Percentiles rank a stretch among this genome's conserved stretches.
Conservation (phyloP, 306 rosid species). For the Ochetophila trinervis region DNA sequence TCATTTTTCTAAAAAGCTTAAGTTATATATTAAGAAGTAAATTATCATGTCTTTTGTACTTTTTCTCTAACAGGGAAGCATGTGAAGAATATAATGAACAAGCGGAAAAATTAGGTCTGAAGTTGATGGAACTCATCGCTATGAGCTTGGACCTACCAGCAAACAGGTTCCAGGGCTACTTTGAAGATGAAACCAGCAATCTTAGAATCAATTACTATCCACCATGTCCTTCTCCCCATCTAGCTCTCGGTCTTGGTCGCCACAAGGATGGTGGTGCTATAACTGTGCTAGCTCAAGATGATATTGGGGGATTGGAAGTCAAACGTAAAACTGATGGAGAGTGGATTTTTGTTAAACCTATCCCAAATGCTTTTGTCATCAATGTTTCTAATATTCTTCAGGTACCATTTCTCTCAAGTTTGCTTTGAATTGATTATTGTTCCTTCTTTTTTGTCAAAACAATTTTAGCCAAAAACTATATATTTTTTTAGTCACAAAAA, state of each 20-base stretch:
- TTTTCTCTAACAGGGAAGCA: not conserved
- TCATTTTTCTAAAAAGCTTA: too few relatives aligned
- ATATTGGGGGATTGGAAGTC: constrained; percentile 58
- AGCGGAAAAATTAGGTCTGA: constrained; percentile 21
- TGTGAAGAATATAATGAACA: constrained; percentile 16
- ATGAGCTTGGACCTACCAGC: constrained; percentile 47
- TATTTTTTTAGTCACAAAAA: too few relatives aligned
- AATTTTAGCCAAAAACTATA: too few relatives aligned
- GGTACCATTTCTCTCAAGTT: constrained; percentile 20
- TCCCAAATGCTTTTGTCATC: constrained; percentile 49
- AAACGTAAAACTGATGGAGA: constrained; percentile 50
- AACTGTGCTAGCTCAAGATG: constrained; percentile 57
- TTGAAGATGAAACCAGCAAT: constrained; percentile 42
- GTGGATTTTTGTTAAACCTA: constrained; percentile 55
- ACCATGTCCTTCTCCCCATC: constrained; percentile 53
- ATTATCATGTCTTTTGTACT: too few relatives aligned
- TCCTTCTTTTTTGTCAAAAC: too few relatives aligned
- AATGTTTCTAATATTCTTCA: constrained; percentile 52
- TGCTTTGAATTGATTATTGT: too few relatives aligned
- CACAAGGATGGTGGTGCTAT: constrained; percentile 53
- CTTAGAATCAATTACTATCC: constrained; percentile 52
- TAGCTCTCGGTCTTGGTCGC: constrained; percentile 59
- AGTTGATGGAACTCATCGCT: constrained; percentile 52
- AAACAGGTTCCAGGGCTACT: constrained; percentile 37
- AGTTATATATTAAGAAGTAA: too few relatives aligned